Percentiles rank a stretch among this genome's conserved stretches.
Evolutionary conservation across 192 early-diverging fungal genomes (phyloP).

Genomic region (Gaertneriomyces semiglobifer): DNA sequence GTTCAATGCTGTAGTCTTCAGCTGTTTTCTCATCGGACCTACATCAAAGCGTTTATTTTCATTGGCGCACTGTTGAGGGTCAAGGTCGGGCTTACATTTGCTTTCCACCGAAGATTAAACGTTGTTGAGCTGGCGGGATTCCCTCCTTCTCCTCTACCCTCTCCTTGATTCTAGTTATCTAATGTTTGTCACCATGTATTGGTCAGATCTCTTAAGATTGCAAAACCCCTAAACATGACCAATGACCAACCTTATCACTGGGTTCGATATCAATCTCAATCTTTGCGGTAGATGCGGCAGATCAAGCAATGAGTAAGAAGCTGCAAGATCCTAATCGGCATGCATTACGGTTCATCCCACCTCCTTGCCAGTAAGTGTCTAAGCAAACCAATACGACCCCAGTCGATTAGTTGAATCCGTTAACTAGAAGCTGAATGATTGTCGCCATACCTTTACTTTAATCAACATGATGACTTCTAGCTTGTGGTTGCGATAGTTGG

Average conservation of each 20-base stretch:
- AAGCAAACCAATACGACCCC: not conserved
- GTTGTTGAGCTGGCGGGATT: conserved; percentile 93
- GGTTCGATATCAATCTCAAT: conserved; percentile 89
- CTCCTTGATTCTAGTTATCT: conserved; percentile 86
- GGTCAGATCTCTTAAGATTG: not conserved
- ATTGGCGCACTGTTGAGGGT: not conserved
- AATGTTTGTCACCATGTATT: not conserved
- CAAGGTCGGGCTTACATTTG: conserved; percentile 69
- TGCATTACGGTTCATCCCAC: conserved; percentile 35
- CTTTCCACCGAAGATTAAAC: conserved; percentile 91
- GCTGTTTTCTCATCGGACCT: conserved; percentile 79
- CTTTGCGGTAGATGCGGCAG: conserved; percentile 37
- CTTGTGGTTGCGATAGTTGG: too few species aligned
- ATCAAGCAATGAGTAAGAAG: not conserved
- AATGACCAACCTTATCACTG: conserved; percentile 54
- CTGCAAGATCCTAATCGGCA: not conserved
- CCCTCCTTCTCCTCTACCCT: conserved; percentile 94
- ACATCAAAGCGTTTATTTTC: not conserved
- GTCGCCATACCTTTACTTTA: conserved; percentile 67
- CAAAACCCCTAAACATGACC: not conserved
- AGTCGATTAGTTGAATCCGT: not conserved
- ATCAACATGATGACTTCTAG: conserved; percentile 56
- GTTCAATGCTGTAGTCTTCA: conserved; percentile 66
- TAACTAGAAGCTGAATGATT: not conserved
- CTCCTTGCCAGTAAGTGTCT: conserved; percentile 88